Conservation (phyloP, 345 rosid genomes). For the Corchorus olitorius region DNA sequence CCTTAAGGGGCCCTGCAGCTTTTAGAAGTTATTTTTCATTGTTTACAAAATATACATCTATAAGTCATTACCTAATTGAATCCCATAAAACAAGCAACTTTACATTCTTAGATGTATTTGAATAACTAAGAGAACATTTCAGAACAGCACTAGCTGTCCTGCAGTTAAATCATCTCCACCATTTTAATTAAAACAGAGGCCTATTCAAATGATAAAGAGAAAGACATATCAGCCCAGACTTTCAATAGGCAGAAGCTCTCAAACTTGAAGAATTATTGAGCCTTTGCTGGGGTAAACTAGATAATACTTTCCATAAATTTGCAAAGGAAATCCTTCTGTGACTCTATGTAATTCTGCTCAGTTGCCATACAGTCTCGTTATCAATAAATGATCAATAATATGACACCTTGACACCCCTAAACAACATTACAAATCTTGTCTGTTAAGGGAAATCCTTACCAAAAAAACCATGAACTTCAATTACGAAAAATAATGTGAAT, state of each 20-base stretch:
- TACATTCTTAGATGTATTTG: neutral
- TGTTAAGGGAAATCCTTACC: neutral
- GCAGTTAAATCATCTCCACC: neutral
- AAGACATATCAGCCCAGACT: neutral
- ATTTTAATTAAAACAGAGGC: neutral
- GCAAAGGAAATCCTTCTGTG: neutral
- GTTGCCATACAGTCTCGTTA: neutral
- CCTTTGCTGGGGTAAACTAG: neutral
- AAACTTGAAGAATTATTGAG: neutral
- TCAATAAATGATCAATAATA: neutral
- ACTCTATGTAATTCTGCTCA: neutral
- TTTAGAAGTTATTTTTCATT: neutral
- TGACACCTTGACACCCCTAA: neutral
- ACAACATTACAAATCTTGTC: constrained; percentile 4
- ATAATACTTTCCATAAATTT: neutral
- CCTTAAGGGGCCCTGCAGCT: neutral
- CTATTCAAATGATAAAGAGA: neutral
- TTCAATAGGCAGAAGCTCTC: constrained; percentile 10
- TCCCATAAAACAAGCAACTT: neutral
- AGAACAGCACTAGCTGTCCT: neutral
- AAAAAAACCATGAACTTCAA: constrained; percentile 12
- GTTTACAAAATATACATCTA: neutral
- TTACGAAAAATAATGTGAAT: neutral
- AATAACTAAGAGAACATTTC: neutral
- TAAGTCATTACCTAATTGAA: neutral